A percentile compares a stretch with the other conserved stretches of the same genome.
Conservation (phyloP, 495 filamentous ascomycete species). For the Lasiosphaeriaceae sp. region DNA sequence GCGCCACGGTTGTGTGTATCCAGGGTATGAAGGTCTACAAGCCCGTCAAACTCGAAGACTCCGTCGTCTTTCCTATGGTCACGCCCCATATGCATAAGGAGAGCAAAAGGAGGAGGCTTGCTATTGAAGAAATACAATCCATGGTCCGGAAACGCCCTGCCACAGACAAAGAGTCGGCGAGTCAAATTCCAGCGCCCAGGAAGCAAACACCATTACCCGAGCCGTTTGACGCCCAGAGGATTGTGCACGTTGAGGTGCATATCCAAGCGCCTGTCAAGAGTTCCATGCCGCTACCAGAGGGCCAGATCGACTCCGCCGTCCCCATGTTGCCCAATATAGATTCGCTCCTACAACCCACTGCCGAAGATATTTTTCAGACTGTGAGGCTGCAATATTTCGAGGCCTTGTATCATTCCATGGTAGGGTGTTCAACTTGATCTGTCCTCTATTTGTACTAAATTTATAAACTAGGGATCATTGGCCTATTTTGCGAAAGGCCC, state of each 20-base stretch:
- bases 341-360: slow-evolving; percentile 43
- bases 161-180: slow-evolving; percentile 31
- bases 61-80: slow-evolving; percentile 21
- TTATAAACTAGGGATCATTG: slow-evolving; percentile 71
- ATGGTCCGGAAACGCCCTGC: slow-evolving; percentile 23
- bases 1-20: slow-evolving; percentile 38
- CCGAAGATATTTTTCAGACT: slow-evolving; percentile 62
- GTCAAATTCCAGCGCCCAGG: slow-evolving; percentile 5
- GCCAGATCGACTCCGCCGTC: neutral
- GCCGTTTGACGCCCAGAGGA: neutral
- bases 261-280: slow-evolving; percentile 1
- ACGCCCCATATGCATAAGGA: slow-evolving; percentile 39
- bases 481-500: slow-evolving; percentile 98
- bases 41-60: slow-evolving; percentile 4
- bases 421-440: slow-evolving; percentile 27
- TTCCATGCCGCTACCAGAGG: slow-evolving; percentile 6
- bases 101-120: slow-evolving; percentile 45
- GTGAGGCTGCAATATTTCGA: slow-evolving; percentile 79
- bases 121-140: slow-evolving; percentile 50
- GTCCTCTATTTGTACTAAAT: slow-evolving; percentile 17
- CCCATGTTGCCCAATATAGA: slow-evolving; percentile 17
- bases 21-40: slow-evolving; percentile 18
- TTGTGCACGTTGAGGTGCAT: neutral
- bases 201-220: neutral
- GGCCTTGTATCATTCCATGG: slow-evolving; percentile 85